These are phyloP conservation scores for Platanthera zijinensis DNA, from an alignment of 106 monocot species.

Conservation along the genomic window DNA sequence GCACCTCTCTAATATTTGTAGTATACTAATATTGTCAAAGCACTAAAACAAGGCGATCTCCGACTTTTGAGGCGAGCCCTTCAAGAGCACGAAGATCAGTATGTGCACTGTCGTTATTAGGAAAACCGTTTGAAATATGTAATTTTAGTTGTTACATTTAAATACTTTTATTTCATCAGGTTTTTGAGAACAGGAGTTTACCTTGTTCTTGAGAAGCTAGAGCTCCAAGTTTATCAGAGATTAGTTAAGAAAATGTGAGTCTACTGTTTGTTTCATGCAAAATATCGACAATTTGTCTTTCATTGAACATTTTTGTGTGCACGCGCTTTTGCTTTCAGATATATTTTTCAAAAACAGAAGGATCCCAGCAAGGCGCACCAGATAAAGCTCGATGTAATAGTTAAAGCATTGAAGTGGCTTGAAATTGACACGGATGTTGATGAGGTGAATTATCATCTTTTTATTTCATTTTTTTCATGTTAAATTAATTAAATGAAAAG, in stretches of 20 bases:
- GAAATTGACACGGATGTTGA: constrained; percentile 86
- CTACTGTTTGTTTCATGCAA: not conserved
- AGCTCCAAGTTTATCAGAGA: constrained; percentile 93
- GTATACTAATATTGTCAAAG: constrained; percentile 69
- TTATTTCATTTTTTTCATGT: not conserved
- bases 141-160: not conserved
- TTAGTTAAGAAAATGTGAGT: constrained; percentile 84
- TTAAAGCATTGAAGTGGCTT: constrained; percentile 92
- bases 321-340: constrained; percentile 16
- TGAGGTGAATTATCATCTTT: constrained; percentile 35
- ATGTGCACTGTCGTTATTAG: not conserved
- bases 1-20: constrained; percentile 16
- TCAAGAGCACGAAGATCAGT: constrained; percentile 65
- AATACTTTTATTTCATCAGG: constrained; percentile 25
- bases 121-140: not conserved
- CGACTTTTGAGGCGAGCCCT: constrained; percentile 76
- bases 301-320: not conserved
- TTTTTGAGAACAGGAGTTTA: constrained; percentile 92
- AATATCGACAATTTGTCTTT: not conserved
- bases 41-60: constrained; percentile 73
- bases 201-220: constrained; percentile 94
- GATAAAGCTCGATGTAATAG: constrained; percentile 77
- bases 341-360: constrained; percentile 66
- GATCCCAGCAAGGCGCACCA: constrained; percentile 86
- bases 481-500: no score